Evolutionary conservation across 768 basidiomycete genomes (phyloP).

Genomic region (Pleurotus tuoliensis): DNA sequence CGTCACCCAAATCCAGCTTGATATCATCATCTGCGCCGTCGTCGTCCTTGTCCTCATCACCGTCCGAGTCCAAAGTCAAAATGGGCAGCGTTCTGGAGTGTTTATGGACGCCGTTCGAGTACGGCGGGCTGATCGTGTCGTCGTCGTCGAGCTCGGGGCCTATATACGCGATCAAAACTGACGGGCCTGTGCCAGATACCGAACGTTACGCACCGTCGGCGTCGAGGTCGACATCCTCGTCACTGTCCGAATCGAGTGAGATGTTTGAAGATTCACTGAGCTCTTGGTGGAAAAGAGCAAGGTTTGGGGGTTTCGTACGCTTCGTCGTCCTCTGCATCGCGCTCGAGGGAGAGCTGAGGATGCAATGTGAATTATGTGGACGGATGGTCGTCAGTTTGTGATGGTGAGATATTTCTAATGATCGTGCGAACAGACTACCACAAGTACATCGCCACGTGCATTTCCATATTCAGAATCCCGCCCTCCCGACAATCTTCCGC

Average conservation of each 20-base stretch:
- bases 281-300: background rate
- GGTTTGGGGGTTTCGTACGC: background rate
- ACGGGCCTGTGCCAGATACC: no score
- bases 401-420: no score
- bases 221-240: background rate
- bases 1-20: conserved; percentile 19
- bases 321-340: background rate
- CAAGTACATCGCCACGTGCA: no score
- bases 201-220: background rate
- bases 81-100: background rate
- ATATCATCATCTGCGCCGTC: background rate
- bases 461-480: no score
- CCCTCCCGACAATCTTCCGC: no score
- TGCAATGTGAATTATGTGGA: no score
- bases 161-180: background rate
- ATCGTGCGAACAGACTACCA: no score
- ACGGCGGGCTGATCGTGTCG: background rate
- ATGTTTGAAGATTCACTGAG: background rate
- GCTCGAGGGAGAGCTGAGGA: no score
- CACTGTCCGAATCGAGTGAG: background rate
- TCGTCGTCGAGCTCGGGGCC: background rate
- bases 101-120: background rate
- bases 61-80: background rate
- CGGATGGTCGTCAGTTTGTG: no score
- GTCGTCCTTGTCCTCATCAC: background rate